Base-by-base conservation (phyloP, 2,329 filamentous ascomycete species). In the Mariannaea sp. region DNA sequence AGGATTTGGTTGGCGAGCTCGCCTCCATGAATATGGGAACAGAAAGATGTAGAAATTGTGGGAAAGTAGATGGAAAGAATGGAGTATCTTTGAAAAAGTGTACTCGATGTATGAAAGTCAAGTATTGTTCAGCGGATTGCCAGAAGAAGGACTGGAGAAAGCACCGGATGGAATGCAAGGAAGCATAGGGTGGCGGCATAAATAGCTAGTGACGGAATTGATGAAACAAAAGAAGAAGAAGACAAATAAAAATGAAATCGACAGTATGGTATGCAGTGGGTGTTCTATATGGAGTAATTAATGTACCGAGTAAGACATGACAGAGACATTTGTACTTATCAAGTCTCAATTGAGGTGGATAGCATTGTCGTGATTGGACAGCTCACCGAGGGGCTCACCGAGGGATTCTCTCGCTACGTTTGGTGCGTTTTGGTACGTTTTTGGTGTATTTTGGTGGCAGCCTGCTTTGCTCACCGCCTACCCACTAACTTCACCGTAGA, bases 111-210 rank as follows among this genome's bases (percentile, higher is more conserved):
- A 63, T 68, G 56, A 65, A 64, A 42, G 76, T 66, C 10, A 73
- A 65, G 55, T 85, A 84, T 48, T 85, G 81, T 65, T 79, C 76
- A 3, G 53, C 50, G 0, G 74, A 77, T 42, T 85, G 82, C 48
- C 81, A 84, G 72, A 76, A 73, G 65, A 72, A 68, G 57, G 77
- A 83, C 52, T 84, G 81, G 81, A 78, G 74, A 60, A 76, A 70
- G 61, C 81, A 85, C 62, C 68, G 73, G 30, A 69, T 66, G 53
- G 74, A 76, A 56, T 80, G 77, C 42, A 60, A 65, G 42, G 67
- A 61, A 30, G 16, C 22, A 4, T 2, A 24, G 4, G 27, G 39
- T 40, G n/a, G 40, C 14, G 24, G 41, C 35, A 29, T n/a, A n/a
- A n/a, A n/a, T n/a, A n/a, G n/a, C n/a, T n/a, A n/a, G n/a, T n/a